A percentile compares a stretch with the other conserved stretches of the same genome.
Evolutionary conservation across 495 filamentous ascomycete genomes (phyloP).

Genomic region (Xylaria palmicola): DNA sequence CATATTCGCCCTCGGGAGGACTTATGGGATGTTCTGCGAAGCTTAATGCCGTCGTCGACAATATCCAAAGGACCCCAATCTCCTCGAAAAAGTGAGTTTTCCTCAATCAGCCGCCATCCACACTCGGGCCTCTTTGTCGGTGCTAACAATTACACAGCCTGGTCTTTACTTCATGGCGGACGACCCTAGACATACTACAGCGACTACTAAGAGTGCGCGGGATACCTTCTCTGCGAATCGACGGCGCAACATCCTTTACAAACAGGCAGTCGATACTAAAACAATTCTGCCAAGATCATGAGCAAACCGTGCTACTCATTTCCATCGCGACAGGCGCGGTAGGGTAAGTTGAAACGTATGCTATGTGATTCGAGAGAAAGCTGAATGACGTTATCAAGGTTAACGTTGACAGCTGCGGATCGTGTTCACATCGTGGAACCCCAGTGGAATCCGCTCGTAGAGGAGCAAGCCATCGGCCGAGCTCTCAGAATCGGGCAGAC

Average conservation of each 20-base stretch:
- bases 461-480: constrained; percentile 46
- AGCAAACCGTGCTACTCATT: constrained; percentile 38
- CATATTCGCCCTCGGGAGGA: neutral
- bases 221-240: constrained; percentile 35
- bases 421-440: constrained; percentile 46
- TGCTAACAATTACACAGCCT: constrained; percentile 30
- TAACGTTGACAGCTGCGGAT: constrained; percentile 44
- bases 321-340: constrained; percentile 46
- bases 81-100: constrained; percentile 30
- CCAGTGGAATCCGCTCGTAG: constrained; percentile 51
- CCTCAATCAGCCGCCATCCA: neutral
- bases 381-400: constrained; percentile 18
- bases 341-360: constrained; percentile 29
- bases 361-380: neutral
- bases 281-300: constrained; percentile 25
- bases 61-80: constrained; percentile 23
- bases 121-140: no score
- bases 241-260: constrained; percentile 30
- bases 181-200: constrained; percentile 39
- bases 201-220: constrained; percentile 6
- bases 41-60: constrained; percentile 29
- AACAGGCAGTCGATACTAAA: constrained; percentile 33
- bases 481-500: constrained; percentile 42
- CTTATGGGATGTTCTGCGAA: constrained; percentile 27
- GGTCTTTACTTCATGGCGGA: constrained; percentile 52